phyloP scores from a whole-genome alignment of 306 rosid genomes.

The Prunus davidiana region DNA sequence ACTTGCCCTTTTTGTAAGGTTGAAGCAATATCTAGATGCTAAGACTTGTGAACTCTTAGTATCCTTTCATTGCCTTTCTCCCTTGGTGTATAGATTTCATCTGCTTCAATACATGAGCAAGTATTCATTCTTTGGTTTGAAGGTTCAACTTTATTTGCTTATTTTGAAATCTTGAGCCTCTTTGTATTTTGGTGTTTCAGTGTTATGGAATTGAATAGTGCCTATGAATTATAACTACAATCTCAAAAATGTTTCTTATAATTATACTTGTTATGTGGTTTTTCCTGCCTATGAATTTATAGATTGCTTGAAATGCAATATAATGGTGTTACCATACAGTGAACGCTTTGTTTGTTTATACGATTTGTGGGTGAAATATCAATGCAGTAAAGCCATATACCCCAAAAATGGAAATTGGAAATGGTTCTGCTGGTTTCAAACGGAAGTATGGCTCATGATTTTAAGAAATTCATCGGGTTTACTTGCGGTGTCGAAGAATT shows the following conservation, averaged over 20 bases:
- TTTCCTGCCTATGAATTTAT: background rate
- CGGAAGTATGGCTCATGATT: too few species aligned
- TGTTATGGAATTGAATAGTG: constrained; percentile 5
- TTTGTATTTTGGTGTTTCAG: constrained; percentile 17
- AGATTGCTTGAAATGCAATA: constrained; percentile 5
- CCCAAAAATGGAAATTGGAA: background rate
- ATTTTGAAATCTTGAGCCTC: constrained; percentile 28
- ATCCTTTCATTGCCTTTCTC: constrained; percentile 7
- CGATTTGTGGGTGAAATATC: background rate
- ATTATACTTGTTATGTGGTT: constrained; percentile 9
- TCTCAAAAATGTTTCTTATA: constrained; percentile 8
- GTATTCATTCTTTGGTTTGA: constrained; percentile 54
- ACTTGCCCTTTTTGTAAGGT: constrained; percentile 90
- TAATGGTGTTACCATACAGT: background rate
- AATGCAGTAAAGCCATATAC: background rate
- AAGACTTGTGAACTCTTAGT: constrained; percentile 13
- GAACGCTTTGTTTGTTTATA: background rate
- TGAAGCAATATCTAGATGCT: constrained; percentile 53
- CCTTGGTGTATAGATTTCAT: constrained; percentile 60
- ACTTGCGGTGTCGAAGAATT: too few species aligned
- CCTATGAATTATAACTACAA: background rate
- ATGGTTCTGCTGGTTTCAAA: background rate
- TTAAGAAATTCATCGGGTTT: too few species aligned
- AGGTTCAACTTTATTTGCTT: constrained; percentile 27
- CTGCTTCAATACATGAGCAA: constrained; percentile 35